phyloP scores from a whole-genome alignment of 352 stramenopile species.

The Phytopythium boreale region DNA sequence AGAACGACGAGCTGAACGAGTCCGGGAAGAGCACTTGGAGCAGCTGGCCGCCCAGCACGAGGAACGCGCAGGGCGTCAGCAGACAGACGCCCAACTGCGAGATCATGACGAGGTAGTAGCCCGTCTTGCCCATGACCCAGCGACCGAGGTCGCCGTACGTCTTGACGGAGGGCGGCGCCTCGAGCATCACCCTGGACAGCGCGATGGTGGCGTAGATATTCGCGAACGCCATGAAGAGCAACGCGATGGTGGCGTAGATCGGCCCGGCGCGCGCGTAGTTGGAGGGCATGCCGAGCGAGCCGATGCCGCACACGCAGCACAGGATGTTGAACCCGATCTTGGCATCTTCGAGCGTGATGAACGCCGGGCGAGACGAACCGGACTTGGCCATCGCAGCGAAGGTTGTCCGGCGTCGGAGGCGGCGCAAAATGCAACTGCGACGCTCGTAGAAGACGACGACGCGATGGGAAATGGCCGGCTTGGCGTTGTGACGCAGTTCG shows the following conservation, averaged over 20 bases:
- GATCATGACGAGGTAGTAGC: constrained; percentile 38
- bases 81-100: constrained; percentile 45
- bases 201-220: constrained; percentile 60
- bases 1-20: constrained; percentile 40
- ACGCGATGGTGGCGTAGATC: constrained; percentile 35
- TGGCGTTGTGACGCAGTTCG: background rate
- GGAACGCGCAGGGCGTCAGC: constrained; percentile 42
- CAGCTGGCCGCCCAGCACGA: constrained; percentile 47
- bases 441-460: background rate
- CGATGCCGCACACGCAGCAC: constrained; percentile 66
- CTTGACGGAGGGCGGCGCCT: constrained; percentile 31
- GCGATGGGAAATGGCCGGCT: background rate
- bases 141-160: constrained; percentile 45
- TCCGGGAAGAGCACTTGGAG: constrained; percentile 48
- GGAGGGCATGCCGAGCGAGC: constrained; percentile 59
- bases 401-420: background rate
- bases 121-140: constrained; percentile 35
- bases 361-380: background rate
- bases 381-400: background rate
- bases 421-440: constrained; percentile 1
- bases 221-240: constrained; percentile 60
- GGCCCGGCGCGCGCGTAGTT: constrained; percentile 60
- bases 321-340: constrained; percentile 48
- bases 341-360: background rate
- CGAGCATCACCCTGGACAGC: constrained; percentile 35